phyloP scores from a whole-genome alignment of 148 eudicot genomes.

The Diospyros kaki region DNA sequence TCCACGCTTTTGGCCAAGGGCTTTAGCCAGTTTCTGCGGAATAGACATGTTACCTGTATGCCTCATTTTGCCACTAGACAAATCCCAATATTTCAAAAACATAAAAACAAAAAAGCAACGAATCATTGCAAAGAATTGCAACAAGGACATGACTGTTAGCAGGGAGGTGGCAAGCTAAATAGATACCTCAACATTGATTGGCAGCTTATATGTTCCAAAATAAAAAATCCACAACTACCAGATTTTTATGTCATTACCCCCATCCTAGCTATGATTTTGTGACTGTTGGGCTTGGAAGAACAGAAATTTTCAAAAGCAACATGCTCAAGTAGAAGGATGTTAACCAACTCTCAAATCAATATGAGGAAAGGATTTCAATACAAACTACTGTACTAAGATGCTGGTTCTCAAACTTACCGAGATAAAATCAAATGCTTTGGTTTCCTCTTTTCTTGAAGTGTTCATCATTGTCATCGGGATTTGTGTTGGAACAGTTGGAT shows the following conservation, averaged over 20 bases:
- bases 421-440: conserved; percentile 92
- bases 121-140: not conserved
- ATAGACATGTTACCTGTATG: not conserved
- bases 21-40: not conserved
- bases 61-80: not conserved
- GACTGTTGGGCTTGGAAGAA: not conserved
- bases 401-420: conserved; percentile 49
- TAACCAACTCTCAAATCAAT: not conserved
- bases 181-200: not conserved
- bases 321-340: conserved; percentile 1
- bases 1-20: no score
- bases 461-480: conserved; percentile 55
- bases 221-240: not conserved
- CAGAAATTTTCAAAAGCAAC: not conserved
- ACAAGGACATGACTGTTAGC: not conserved
- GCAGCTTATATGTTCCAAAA: not conserved
- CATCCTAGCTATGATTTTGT: no score
- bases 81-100: not conserved
- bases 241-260: no score
- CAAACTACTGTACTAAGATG: not conserved
- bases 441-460: conserved; percentile 72
- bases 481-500: conserved; percentile 54
- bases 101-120: not conserved
- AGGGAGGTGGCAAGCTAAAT: not conserved
- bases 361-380: not conserved